Evolutionary conservation across 139 green algal genomes (phyloP), one percentile per base, ranked within the genome.

Genomic region (Tetraselmis chui): DNA sequence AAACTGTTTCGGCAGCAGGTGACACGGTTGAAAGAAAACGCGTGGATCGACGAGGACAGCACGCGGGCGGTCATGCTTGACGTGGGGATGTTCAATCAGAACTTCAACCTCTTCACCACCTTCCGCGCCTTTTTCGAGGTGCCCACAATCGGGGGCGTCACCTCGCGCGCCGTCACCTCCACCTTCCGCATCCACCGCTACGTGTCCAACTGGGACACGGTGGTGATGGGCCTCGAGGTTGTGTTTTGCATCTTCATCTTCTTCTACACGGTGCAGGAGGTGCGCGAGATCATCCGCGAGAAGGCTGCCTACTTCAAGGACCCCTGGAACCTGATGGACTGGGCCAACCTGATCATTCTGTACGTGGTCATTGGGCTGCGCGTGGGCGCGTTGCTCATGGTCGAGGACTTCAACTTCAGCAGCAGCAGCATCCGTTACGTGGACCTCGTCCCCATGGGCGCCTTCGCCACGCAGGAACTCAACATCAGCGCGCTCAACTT

Each of bases 401-500:
- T 85, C 23, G n/a, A 59, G 24, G 28, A 30, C 75, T 85, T 83
- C 67, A 29, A 83, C 78, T 85, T 83, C 74, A 28, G 67, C 28
- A 31, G 32, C 29, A 24, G 76, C 28, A 59, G 28, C 31, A 79
- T 83, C 78, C 27, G 76, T 24, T 88, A 88, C 81, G 32, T 85
- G 27, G 84, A 88, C 74, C 85, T 85, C 77, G 80, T 76, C 5
- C 26, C 81, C 59, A 75, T 88, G 24, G 84, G 29, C 18, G 32
- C 45, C 25, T 81, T 79, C 25, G 76, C 84, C 28, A 83, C 77
- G 77, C 59, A 81, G 58, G 84, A 88, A 76, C 80, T 88, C 31
- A 88, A 88, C 78, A 29, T 85, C 75, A 59, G 26, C 31, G 80
- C 84, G 31, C 28, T 88, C 81, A 88, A 88, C 84, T 88, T 88